These are phyloP conservation scores for Fusarium beomiforme DNA, from an alignment of 2,329 filamentous ascomycete species.

Conservation along the genomic window DNA sequence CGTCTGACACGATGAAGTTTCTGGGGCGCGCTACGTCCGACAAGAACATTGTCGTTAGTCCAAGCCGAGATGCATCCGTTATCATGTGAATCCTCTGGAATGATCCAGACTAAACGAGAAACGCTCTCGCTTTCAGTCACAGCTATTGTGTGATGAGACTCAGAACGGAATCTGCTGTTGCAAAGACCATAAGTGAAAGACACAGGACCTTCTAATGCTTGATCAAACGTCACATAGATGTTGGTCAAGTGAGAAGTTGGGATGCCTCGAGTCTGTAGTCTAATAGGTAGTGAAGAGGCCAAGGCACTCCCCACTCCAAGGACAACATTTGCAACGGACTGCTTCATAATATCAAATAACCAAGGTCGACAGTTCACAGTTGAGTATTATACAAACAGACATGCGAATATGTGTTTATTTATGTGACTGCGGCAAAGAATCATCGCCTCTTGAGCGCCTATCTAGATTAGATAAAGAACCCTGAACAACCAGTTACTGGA, in stretches of 20 bases:
- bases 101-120: slow-evolving; percentile 1
- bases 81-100: neutral
- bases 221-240: neutral
- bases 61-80: slow-evolving; percentile 3
- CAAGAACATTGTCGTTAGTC: neutral
- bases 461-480: neutral
- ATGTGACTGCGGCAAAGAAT: neutral
- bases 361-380: too few species aligned
- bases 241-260: slow-evolving; percentile 10
- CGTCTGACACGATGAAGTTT: neutral
- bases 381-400: neutral
- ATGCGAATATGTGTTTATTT: neutral
- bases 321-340: neutral
- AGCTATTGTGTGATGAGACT: slow-evolving; percentile 10
- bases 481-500: neutral
- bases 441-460: fast-evolving
- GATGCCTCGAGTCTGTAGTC: neutral
- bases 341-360: neutral
- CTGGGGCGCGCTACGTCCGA: neutral
- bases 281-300: neutral
- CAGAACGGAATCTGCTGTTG: neutral
- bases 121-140: neutral
- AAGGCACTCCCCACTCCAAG: neutral
- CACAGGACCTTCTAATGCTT: neutral
- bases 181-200: slow-evolving; percentile 6